Evolutionary conservation across 345 rosid species (phyloP), one percentile per base, ranked within the genome.

Genomic region (Mercurialis annua): DNA sequence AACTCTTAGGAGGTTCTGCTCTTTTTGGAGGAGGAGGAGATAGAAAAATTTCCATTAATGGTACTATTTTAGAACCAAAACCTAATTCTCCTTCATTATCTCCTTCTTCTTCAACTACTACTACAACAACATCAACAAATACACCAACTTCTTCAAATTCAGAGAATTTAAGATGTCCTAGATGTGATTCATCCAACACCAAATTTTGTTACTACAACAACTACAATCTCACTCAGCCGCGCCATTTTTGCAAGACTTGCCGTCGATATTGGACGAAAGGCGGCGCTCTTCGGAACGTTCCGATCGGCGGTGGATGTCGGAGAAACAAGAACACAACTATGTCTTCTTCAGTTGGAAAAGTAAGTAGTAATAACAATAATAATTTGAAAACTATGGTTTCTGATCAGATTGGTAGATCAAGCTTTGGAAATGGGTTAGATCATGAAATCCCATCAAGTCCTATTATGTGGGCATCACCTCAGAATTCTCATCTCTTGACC

Each of bases 231-330:
- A 88, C 90, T 18, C 94, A 88, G 82, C 94, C 94, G 31, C 90
- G 94, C 57, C 90, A 88, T 76, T 88, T 88, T 72, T 88, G 94
- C 82, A 88, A 88, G 87, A 85, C 90, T n/a, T 88, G 94, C 51
- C 94, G 94, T 44, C 85, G 94, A 1, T 88, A 88, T 68, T 88
- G 94, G 94, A 88, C 94, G 20, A 88, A 86, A 76, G 94, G 94
- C 1, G 94, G 94, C 14, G 86, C 90, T 16, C 80, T 88, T 1
- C 52, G 94, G 62, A 86, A 88, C 38, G 89, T 88, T 43, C 94
- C 94, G 5, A 86, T 88, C 27, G 94, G 94, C 1, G 94, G 94
- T 0, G 94, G 94, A 8, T 88, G 94, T 75, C 64, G 94, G 36
- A 88, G 84, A 67, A 84, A 82, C 86, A 88, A 81, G 85, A 75